These are phyloP conservation scores for Petunia axillaris DNA, from an alignment of 257 asterid species.

Conservation along the genomic window DNA sequence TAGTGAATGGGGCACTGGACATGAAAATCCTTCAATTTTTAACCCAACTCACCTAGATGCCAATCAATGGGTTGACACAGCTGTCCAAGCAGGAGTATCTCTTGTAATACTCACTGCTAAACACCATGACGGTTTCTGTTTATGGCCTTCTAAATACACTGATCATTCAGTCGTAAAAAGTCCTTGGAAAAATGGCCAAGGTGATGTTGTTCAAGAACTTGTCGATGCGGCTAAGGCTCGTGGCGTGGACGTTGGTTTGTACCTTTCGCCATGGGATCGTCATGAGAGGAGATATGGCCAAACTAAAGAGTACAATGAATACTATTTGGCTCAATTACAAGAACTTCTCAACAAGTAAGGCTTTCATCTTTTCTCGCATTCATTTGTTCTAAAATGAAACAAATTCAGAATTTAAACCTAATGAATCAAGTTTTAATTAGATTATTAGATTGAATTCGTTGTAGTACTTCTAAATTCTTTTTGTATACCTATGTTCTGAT, in stretches of 20 bases:
- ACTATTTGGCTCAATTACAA: constrained; percentile 90
- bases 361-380: too few species aligned
- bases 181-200: constrained; percentile 74
- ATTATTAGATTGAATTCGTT: too few species aligned
- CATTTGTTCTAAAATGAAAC: too few species aligned
- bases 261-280: constrained; percentile 96
- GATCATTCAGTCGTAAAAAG: constrained; percentile 80
- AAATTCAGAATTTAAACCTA: too few species aligned
- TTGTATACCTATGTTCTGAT: too few species aligned
- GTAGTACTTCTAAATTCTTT: too few species aligned
- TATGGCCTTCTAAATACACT: constrained; percentile 91
- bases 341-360: constrained; percentile 72
- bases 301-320: constrained; percentile 66
- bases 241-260: constrained; percentile 70
- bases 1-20: constrained; percentile 92
- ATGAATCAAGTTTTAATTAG: too few species aligned
- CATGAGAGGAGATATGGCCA: constrained; percentile 81
- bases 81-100: constrained; percentile 65
- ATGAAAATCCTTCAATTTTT: constrained; percentile 66
- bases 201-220: constrained; percentile 74
- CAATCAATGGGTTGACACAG: constrained; percentile 79
- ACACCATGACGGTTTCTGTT: constrained; percentile 95
- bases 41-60: constrained; percentile 66
- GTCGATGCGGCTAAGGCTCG: constrained; percentile 65
- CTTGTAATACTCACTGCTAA: constrained; percentile 83